A percentile compares a stretch with the other conserved stretches of the same genome.
phyloP scores from a whole-genome alignment of 2,329 filamentous ascomycete species.

The Beauveria varroae region DNA sequence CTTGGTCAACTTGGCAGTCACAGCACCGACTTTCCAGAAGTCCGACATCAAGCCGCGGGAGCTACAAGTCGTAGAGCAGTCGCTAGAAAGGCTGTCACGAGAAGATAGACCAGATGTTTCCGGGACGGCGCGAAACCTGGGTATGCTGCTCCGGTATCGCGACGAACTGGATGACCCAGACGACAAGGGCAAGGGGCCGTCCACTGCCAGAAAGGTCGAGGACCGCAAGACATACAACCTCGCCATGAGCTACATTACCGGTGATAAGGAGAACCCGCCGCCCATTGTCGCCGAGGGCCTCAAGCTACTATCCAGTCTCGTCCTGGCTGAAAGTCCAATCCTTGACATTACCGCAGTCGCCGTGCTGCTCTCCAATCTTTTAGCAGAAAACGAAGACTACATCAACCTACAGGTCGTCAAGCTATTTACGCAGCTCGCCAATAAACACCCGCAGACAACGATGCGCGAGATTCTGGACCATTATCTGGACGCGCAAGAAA shows the following conservation, averaged over 20 bases:
- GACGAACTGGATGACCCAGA: conserved; percentile 43
- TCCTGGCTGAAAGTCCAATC: conserved; percentile 46
- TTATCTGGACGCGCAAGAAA: conserved; percentile 58
- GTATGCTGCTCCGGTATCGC: conserved; percentile 47
- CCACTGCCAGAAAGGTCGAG: conserved; percentile 41
- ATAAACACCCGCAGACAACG: conserved; percentile 54
- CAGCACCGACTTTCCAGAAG: conserved; percentile 47
- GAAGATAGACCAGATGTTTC: conserved; percentile 33
- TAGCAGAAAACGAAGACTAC: conserved; percentile 62
- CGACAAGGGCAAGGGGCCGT: conserved; percentile 30
- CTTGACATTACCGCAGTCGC: conserved; percentile 60
- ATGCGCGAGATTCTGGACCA: conserved; percentile 56
- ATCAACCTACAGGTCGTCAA: conserved; percentile 63
- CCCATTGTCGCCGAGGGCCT: conserved; percentile 61
- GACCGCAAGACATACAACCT: conserved; percentile 55
- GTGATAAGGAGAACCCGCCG: conserved; percentile 50
- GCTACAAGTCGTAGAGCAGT: conserved; percentile 39
- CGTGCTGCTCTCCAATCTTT: conserved; percentile 54
- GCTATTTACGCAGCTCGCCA: conserved; percentile 54
- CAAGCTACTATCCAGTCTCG: conserved; percentile 50
- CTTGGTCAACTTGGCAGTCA: conserved; percentile 53
- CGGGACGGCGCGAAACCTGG: conserved; percentile 48
- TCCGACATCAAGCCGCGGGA: conserved; percentile 34
- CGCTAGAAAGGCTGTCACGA: conserved; percentile 36
- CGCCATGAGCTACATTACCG: conserved; percentile 56